Base-by-base conservation (phyloP, 805 yeast species). In the Peterozyma toletana region DNA sequence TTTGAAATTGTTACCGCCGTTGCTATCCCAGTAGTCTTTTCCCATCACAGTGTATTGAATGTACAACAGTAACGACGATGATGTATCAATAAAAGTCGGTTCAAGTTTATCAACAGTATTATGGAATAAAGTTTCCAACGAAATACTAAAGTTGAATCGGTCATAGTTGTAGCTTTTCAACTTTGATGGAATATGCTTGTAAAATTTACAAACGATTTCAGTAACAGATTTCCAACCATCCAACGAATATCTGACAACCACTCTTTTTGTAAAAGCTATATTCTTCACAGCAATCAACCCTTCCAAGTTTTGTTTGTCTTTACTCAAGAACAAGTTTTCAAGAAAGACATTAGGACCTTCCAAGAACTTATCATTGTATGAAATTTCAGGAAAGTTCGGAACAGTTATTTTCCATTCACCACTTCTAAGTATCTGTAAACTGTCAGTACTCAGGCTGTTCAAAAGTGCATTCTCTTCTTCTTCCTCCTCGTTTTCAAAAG, bases 221-320 rank as follows among this genome's bases (percentile, higher is more conserved):
- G 78, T 70, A 17, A 81, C 77, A 0, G 95, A 81, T 37, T 65
- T 66, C 98, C 98, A 90, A 53, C 71, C 64, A 58, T 91, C 88
- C 50, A 80, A 68, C 0, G 96, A 78, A 63, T 87, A 90, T 43
- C 89, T 70, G 13, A 86, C 73, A 13, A 77, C 73, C 15, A 91
- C 83, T 27, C 63, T 56, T 60, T 90, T 90, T 33, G 77, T 72
- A 61, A 70, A 90, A 10, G 83, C 70, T 4, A 86, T 43, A 64
- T 90, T 91, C 54, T 78, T 76, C 27, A 86, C 96, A 2, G 91
- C 86, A 38, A 90, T 68, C 42, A 80, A 80, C 1, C 96, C 97
- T 41, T 77, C 58, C 13, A 90, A 63, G 44, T 66, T 68, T 46
- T 72, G 71, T 50, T 75, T 75, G 50, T 83, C 86, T 9, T 71